Percentiles rank a stretch among this genome's conserved stretches.
These are phyloP conservation scores for Penicillium pulvis DNA, from an alignment of 495 filamentous ascomycete genomes.

Conservation along the genomic window DNA sequence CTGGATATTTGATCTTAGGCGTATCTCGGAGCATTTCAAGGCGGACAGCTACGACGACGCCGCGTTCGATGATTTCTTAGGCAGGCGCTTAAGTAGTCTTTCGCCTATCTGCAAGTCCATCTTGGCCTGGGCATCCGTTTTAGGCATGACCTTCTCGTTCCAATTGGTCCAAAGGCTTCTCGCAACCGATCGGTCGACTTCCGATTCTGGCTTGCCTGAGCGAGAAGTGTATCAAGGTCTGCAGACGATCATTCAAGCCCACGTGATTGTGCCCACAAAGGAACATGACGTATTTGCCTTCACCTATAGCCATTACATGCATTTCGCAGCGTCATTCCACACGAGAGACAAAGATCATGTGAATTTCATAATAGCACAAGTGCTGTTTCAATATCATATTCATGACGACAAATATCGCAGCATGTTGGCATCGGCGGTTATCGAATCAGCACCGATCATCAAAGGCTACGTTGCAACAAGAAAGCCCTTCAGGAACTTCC, in stretches of 20 bases:
- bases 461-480: background rate
- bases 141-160: constrained; percentile 70
- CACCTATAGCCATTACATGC: constrained; percentile 62
- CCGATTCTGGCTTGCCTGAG: constrained; percentile 5
- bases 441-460: constrained; percentile 8
- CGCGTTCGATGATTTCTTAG: constrained; percentile 67
- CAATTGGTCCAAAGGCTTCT: constrained; percentile 64
- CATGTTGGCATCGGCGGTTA: constrained; percentile 9
- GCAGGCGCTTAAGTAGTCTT: constrained; percentile 63
- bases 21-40: constrained; percentile 67
- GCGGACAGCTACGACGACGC: constrained; percentile 62
- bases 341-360: constrained; percentile 45
- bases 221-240: constrained; percentile 59
- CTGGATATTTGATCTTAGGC: constrained; percentile 70
- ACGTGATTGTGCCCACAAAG: constrained; percentile 63
- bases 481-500: background rate
- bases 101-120: constrained; percentile 60
- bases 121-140: constrained; percentile 70
- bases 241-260: constrained; percentile 64
- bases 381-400: constrained; percentile 5
- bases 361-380: constrained; percentile 4
- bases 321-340: constrained; percentile 61
- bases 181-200: constrained; percentile 10
- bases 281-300: constrained; percentile 67
- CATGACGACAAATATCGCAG: constrained; percentile 12